Base-by-base conservation (phyloP, 2,329 filamentous ascomycete species). In the Aspergillus viridinutans region DNA sequence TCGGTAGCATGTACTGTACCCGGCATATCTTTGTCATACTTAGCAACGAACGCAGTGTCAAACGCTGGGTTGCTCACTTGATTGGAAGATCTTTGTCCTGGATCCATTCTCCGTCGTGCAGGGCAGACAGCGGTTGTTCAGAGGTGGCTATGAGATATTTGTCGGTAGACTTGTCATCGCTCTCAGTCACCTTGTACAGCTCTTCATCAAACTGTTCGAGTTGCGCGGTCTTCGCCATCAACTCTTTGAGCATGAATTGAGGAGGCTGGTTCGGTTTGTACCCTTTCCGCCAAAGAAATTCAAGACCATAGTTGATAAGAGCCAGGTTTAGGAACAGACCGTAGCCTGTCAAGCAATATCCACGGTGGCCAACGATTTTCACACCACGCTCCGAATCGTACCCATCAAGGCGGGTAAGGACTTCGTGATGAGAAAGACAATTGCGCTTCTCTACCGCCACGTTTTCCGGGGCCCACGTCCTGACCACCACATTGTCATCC, bases 151-250 rank as follows among this genome's bases (percentile, higher is more conserved):
- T 89, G 40, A 86, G 76, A 69, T 86, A 87, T 79, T 97, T 97
- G 78, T 97, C 94, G 52, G 89, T 90, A 67, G 90, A 85, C 62
- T 90, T 86, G 67, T 95, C 91, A 58, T 90, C 90, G 72, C 89
- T 89, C 64, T 93, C 86, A 25, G 82, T 82, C 55, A 99, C 93
- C 79, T 97, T 97, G 83, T 99, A 99, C 52, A 99, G 81, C 76
- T 97, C 93, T 74, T 97, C 94, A 70, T 99, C 94, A 69, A 99
- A 99, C 69, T 97, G 90, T 65, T 94, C 92, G 26, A 99, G 85
- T 77, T 99, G 94, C 2, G 94, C 94, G 0, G 94, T 99, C 82
- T 97, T 97, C 59, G 90, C 92, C 94, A 99, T 99, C 74, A 91
- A 88, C 52, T 96, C 90, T 75, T 90, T 90, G 61, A 93, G 84